Evolutionary conservation across 2,329 filamentous ascomycete species (phyloP).

Genomic region (Coniochaeta sp.): DNA sequence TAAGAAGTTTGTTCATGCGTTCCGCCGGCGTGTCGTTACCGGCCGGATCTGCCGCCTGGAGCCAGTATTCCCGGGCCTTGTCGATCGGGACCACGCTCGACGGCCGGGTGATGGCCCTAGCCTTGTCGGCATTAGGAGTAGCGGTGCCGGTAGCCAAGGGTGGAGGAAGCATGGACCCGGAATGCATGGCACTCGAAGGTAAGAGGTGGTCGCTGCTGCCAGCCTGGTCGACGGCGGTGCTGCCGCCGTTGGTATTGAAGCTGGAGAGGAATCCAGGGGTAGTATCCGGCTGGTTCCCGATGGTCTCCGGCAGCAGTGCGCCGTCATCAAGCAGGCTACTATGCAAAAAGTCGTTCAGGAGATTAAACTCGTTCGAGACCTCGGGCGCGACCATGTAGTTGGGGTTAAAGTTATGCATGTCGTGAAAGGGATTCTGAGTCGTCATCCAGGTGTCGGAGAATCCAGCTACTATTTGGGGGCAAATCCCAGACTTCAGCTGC

Average conservation of each 20-base stretch:
- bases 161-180: conserved; percentile 40
- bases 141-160: background rate
- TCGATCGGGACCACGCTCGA: conserved; percentile 57
- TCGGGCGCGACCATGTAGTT: conserved; percentile 92
- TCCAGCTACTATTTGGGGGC: conserved; percentile 57
- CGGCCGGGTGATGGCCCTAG: conserved; percentile 53
- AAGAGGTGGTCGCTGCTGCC: conserved; percentile 13
- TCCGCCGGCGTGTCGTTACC: conserved; percentile 82
- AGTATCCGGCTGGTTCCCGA: conserved; percentile 39
- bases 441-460: conserved; percentile 78
- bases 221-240: conserved; percentile 17
- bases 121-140: conserved; percentile 35
- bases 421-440: conserved; percentile 78
- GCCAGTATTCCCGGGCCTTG: conserved; percentile 82
- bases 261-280: conserved; percentile 34
- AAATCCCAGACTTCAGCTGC: conserved; percentile 11
- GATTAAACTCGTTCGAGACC: conserved; percentile 92
- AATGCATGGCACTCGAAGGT: conserved; percentile 26
- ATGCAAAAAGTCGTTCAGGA: conserved; percentile 93
- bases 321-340: conserved; percentile 84
- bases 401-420: conserved; percentile 89
- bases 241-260: conserved; percentile 28
- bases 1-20: conserved; percentile 88
- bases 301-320: conserved; percentile 61
- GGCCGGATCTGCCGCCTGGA: conserved; percentile 91